Conservation (phyloP, 2,329 filamentous ascomycete genomes). For the Elsinoe australis region DNA sequence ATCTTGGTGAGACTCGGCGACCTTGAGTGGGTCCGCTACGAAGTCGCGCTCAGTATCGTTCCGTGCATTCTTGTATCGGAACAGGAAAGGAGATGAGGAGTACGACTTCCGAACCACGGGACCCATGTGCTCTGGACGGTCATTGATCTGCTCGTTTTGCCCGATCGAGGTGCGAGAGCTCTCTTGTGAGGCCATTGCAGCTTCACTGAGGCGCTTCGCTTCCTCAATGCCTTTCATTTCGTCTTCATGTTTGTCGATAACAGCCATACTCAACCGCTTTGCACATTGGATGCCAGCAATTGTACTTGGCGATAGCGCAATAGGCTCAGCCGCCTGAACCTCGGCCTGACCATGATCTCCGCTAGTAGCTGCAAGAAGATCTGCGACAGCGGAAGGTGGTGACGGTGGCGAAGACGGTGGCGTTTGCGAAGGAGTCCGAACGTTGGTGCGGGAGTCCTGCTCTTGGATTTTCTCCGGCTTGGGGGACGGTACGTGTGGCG, state of each 20-base stretch:
- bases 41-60: too few relatives aligned
- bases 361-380: too few relatives aligned
- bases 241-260: background rate
- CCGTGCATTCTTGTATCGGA: conserved; percentile 3
- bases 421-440: background rate
- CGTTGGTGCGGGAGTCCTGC: too few relatives aligned
- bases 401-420: conserved; percentile 2
- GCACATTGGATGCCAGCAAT: background rate
- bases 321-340: too few relatives aligned
- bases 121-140: too few relatives aligned
- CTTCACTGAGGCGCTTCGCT: conserved; percentile 16
- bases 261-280: conserved; percentile 2
- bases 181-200: background rate
- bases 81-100: conserved; percentile 6
- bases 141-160: too few relatives aligned
- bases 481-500: too few relatives aligned
- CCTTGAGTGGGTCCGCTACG: too few relatives aligned
- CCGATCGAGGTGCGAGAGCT: too few relatives aligned
- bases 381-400: background rate
- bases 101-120: background rate
- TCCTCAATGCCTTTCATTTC: background rate
- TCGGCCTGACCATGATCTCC: too few relatives aligned
- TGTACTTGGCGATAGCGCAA: background rate
- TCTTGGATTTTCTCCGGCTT: too few relatives aligned
- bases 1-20: too few relatives aligned